Evolutionary conservation across 345 rosid species (phyloP).

Genomic region (Eucalyptus curtisii): DNA sequence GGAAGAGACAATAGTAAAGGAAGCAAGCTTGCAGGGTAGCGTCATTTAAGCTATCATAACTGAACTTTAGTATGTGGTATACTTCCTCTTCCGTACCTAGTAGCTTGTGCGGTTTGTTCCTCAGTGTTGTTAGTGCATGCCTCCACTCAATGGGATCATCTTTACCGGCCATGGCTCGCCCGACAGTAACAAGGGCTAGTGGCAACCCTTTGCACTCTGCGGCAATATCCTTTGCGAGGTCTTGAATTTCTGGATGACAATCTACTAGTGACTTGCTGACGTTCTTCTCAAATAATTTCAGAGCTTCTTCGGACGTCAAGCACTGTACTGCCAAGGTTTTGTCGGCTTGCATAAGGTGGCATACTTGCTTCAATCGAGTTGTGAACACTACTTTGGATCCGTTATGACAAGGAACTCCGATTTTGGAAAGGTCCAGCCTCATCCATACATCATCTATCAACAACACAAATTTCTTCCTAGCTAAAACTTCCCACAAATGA

Average conservation of each 20-base stretch:
- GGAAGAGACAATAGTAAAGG: slow-evolving; percentile 1
- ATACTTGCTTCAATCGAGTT: not conserved
- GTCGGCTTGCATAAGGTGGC: not conserved
- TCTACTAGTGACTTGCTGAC: not conserved
- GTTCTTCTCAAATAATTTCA: not conserved
- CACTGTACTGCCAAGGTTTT: not conserved
- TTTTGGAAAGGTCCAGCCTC: not conserved
- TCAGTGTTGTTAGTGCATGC: not conserved
- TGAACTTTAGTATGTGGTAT: not conserved
- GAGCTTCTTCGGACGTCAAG: not conserved
- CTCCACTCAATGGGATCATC: not conserved
- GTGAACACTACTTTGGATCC: slow-evolving; percentile 1
- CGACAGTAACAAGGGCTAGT: slow-evolving; percentile 2
- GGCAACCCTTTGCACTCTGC: slow-evolving; percentile 1
- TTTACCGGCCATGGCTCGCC: not conserved
- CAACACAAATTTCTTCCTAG: not conserved
- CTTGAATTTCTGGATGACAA: not conserved
- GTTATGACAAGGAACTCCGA: not conserved
- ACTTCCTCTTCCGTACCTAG: not conserved
- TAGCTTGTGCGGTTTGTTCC: not conserved
- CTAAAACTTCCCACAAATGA: not conserved
- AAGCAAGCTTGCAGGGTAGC: not conserved
- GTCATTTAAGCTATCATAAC: slow-evolving; percentile 2
- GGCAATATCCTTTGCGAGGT: not conserved
- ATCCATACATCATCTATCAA: slow-evolving; percentile 10